Conservation (phyloP, 495 filamentous ascomycete genomes). For the Penicillium lagena region DNA sequence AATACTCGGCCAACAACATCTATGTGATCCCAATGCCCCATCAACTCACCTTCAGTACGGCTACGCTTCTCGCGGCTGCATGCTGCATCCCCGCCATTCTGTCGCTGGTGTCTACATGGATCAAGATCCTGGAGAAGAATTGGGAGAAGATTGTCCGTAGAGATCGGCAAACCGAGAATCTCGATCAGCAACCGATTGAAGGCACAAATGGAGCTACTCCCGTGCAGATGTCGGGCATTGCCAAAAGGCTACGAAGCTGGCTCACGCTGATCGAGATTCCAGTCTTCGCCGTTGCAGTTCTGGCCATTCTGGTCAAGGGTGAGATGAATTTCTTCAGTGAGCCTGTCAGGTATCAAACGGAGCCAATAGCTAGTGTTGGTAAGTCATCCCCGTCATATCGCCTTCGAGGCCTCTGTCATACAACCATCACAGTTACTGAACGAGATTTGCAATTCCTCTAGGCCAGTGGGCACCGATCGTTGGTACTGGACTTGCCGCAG, state of each 20-base stretch:
- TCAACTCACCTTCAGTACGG: conserved; percentile 44
- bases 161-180: conserved; percentile 14
- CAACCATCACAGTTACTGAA: background rate
- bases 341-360: conserved; percentile 45
- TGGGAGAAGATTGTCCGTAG: conserved; percentile 37
- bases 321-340: conserved; percentile 53
- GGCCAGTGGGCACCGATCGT: conserved; percentile 53
- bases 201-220: conserved; percentile 50
- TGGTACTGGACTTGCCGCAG: conserved; percentile 44
- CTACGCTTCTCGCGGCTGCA: conserved; percentile 49
- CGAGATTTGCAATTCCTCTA: conserved; percentile 5
- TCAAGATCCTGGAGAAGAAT: conserved; percentile 52
- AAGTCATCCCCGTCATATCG: conserved; percentile 8
- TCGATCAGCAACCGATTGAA: conserved; percentile 31
- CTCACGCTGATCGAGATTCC: conserved; percentile 46
- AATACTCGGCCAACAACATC: conserved; percentile 43
- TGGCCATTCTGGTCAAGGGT: conserved; percentile 48
- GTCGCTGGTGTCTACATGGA: conserved; percentile 50
- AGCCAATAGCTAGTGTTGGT: conserved; percentile 50
- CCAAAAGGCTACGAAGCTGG: conserved; percentile 33
- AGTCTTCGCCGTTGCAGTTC: conserved; percentile 44
- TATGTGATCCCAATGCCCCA: conserved; percentile 48
- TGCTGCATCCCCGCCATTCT: conserved; percentile 55
- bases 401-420: background rate
- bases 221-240: conserved; percentile 40